Conservation (phyloP, 345 rosid species). For the Arabis alpina region DNA sequence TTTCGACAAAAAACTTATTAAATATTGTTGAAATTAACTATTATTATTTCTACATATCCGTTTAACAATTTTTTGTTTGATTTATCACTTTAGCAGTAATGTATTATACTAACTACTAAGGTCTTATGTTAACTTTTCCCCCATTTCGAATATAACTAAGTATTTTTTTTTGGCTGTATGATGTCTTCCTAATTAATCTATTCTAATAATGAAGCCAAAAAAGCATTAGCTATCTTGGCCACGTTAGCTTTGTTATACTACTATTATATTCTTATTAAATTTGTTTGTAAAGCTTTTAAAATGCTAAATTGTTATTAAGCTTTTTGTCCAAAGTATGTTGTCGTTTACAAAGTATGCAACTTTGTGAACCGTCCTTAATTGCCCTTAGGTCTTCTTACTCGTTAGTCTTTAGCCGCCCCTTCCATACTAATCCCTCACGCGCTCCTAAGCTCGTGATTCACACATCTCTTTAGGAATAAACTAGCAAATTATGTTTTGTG, state of each 20-base stretch:
- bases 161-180: constrained; percentile 3
- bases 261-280: background rate
- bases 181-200: constrained; percentile 21
- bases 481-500: background rate
- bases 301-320: constrained; percentile 30
- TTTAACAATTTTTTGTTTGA: background rate
- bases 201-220: constrained; percentile 31
- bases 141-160: constrained; percentile 27
- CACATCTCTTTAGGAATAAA: constrained; percentile 15
- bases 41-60: constrained; percentile 9
- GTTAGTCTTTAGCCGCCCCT: constrained; percentile 31
- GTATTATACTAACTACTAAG: background rate
- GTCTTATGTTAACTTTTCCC: constrained; percentile 29
- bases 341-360: constrained; percentile 26
- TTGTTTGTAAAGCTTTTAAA: constrained; percentile 18
- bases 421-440: constrained; percentile 2
- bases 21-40: too few species aligned
- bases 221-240: constrained; percentile 42
- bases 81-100: background rate
- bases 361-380: constrained; percentile 25
- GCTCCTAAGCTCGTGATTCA: background rate
- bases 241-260: constrained; percentile 33
- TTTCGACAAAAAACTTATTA: too few species aligned
- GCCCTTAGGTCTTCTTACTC: constrained; percentile 12
- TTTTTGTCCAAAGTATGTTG: constrained; percentile 41